These are phyloP conservation scores for Globisporangium solare DNA, from an alignment of 352 stramenopile species.

Conservation along the genomic window DNA sequence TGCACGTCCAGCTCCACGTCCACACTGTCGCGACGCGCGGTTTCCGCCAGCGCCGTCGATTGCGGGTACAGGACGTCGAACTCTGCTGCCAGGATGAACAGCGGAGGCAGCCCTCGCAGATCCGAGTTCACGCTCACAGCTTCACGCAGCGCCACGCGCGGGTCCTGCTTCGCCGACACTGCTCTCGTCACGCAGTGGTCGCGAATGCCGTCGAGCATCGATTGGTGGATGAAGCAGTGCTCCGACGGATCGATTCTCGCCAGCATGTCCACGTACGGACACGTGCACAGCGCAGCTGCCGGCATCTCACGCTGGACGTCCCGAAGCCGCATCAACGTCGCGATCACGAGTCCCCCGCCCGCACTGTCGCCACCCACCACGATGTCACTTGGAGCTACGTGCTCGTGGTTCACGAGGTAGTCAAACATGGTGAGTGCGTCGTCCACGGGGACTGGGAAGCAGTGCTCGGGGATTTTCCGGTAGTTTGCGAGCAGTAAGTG, in stretches of 20 bases:
- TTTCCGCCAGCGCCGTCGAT: slow-evolving; percentile 19
- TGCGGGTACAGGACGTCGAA: slow-evolving; percentile 30
- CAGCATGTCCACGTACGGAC: slow-evolving; percentile 43
- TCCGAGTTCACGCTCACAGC: slow-evolving; percentile 12
- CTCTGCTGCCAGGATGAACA: slow-evolving; percentile 28
- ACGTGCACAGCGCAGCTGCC: slow-evolving; percentile 23
- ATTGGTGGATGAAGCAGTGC: slow-evolving; percentile 24
- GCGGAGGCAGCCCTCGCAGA: slow-evolving; percentile 22
- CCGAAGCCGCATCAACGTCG: slow-evolving; percentile 30
- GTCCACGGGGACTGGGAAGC: slow-evolving; percentile 28
- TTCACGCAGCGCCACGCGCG: background rate
- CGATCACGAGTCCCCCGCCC: slow-evolving; percentile 33
- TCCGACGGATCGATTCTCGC: background rate
- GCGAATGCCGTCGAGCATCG: slow-evolving; percentile 10
- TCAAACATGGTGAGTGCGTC: slow-evolving; percentile 34
- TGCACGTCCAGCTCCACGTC: slow-evolving; percentile 37
- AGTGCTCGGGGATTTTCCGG: slow-evolving; percentile 29
- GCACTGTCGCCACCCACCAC: slow-evolving; percentile 36
- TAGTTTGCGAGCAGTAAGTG: slow-evolving; percentile 42
- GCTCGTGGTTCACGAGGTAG: slow-evolving; percentile 34
- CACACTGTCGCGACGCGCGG: slow-evolving; percentile 22
- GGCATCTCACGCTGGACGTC: slow-evolving; percentile 20
- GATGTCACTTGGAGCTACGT: slow-evolving; percentile 25
- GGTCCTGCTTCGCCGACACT: background rate
- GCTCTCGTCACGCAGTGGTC: background rate